Evolutionary conservation across 129 eudicot species (phyloP).

Genomic region (Chrysanthemum seticuspe): DNA sequence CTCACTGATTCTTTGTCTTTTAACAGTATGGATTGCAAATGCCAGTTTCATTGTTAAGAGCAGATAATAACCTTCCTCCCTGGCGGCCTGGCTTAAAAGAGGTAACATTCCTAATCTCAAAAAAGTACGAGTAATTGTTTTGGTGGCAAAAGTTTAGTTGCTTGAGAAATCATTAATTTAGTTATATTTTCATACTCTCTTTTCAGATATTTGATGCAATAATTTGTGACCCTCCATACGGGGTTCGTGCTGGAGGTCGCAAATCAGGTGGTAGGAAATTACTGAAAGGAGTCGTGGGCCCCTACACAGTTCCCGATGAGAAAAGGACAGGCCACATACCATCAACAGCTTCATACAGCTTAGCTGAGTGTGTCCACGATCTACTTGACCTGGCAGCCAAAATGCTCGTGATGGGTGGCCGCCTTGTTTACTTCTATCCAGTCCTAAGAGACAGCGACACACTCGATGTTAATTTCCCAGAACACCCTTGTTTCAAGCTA

Average conservation of each 20-base stretch:
- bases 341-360: slow-evolving; percentile 88
- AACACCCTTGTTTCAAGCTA: slow-evolving; percentile 86
- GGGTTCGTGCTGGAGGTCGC: slow-evolving; percentile 98
- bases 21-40: slow-evolving; percentile 79
- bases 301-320: slow-evolving; percentile 85
- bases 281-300: slow-evolving; percentile 75
- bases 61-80: slow-evolving; percentile 99
- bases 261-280: slow-evolving; percentile 94
- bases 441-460: slow-evolving; percentile 72
- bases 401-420: slow-evolving; percentile 89
- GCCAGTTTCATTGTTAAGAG: slow-evolving; percentile 80
- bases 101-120: slow-evolving; percentile 38
- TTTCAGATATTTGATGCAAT: slow-evolving; percentile 82
- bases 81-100: slow-evolving; percentile 89
- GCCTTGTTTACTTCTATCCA: slow-evolving; percentile 91
- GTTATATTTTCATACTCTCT: neutral
- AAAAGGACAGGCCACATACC: slow-evolving; percentile 87
- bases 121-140: neutral
- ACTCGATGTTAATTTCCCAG: slow-evolving; percentile 63
- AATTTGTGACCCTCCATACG: slow-evolving; percentile 94
- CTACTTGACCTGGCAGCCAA: slow-evolving; percentile 84
- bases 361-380: slow-evolving; percentile 90
- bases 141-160: neutral
- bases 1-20: slow-evolving; percentile 10
- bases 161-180: neutral